Evolutionary conservation across 208 protist species (phyloP).

Genomic region (Acanthamoeba sp.): DNA sequence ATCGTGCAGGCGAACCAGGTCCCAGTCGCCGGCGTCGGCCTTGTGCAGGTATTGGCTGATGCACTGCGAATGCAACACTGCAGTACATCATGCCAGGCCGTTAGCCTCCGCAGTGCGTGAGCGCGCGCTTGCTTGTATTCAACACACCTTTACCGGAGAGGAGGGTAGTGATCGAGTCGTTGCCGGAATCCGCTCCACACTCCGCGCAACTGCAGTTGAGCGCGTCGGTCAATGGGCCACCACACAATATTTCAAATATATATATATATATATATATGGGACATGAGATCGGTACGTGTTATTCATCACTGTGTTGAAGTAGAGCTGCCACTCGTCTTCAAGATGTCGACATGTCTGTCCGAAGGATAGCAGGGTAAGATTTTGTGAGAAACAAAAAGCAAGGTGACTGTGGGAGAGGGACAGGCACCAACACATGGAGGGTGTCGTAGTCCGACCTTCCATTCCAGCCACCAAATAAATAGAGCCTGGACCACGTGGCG

Average conservation of each 20-base stretch:
- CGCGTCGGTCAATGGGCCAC: background rate
- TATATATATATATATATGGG: too few relatives aligned
- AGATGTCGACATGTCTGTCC: conserved; percentile 69
- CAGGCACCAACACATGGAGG: conserved; percentile 37
- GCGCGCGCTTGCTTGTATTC: too few relatives aligned
- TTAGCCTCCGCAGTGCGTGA: too few relatives aligned
- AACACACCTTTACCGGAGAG: conserved; percentile 6
- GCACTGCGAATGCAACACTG: conserved; percentile 23
- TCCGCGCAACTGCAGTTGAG: background rate
- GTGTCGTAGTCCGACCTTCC: conserved; percentile 54
- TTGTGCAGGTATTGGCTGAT: conserved; percentile 28
- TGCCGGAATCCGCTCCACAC: background rate
- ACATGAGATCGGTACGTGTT: background rate
- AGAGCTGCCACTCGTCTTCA: conserved; percentile 59
- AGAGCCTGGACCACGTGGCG: background rate
- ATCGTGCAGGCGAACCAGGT: conserved; percentile 25
- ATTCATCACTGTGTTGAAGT: conserved; percentile 29
- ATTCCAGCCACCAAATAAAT: conserved; percentile 66
- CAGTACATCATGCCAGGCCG: too few relatives aligned
- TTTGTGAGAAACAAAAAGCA: too few relatives aligned
- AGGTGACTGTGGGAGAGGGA: background rate
- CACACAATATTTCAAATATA: too few relatives aligned
- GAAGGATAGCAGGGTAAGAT: too few relatives aligned
- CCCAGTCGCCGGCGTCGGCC: background rate
- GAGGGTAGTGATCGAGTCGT: background rate